Conservation (phyloP, 2,329 filamentous ascomycete genomes). For the Thermoascus crustaceus region DNA sequence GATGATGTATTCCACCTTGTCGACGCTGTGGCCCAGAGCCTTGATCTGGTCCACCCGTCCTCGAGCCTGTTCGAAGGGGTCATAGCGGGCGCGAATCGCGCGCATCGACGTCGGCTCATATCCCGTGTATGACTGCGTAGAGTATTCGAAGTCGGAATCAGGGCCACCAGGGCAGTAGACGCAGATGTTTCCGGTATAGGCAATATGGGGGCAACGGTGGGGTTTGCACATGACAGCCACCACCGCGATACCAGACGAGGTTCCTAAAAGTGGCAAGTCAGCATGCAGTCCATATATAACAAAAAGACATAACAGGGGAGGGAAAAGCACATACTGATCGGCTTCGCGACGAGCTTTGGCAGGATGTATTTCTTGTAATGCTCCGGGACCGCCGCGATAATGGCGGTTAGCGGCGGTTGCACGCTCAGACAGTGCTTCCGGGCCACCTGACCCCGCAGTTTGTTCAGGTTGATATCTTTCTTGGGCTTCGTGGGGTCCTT, state of each 20-base stretch:
- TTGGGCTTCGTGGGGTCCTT: constrained; percentile 63
- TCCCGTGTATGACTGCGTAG: constrained; percentile 95
- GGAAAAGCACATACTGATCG: constrained; percentile 58
- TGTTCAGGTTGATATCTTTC: constrained; percentile 89
- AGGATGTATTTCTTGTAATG: constrained; percentile 99
- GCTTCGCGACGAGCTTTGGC: constrained; percentile 92
- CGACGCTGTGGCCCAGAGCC: constrained; percentile 87
- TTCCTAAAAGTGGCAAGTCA: constrained; percentile 47
- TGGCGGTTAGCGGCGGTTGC: constrained; percentile 87
- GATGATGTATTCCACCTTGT: constrained; percentile 99
- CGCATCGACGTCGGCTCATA: constrained; percentile 99
- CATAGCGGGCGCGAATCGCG: constrained; percentile 91
- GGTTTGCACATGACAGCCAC: constrained; percentile 99
- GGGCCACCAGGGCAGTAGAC: constrained; percentile 97
- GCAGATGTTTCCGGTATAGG: constrained; percentile 97
- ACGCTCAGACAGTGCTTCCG: constrained; percentile 87
- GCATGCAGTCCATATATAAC: background rate
- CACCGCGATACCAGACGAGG: constrained; percentile 92
- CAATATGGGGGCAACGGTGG: constrained; percentile 93
- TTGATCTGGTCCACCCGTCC: constrained; percentile 96
- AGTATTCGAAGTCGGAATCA: constrained; percentile 98
- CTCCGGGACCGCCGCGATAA: constrained; percentile 97
- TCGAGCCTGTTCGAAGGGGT: constrained; percentile 94
- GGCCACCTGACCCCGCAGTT: constrained; percentile 73
- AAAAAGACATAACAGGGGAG: background rate